These are phyloP conservation scores for Microstegium vimineum DNA, from an alignment of 176 grass and related monocot species.

Conservation along the genomic window DNA sequence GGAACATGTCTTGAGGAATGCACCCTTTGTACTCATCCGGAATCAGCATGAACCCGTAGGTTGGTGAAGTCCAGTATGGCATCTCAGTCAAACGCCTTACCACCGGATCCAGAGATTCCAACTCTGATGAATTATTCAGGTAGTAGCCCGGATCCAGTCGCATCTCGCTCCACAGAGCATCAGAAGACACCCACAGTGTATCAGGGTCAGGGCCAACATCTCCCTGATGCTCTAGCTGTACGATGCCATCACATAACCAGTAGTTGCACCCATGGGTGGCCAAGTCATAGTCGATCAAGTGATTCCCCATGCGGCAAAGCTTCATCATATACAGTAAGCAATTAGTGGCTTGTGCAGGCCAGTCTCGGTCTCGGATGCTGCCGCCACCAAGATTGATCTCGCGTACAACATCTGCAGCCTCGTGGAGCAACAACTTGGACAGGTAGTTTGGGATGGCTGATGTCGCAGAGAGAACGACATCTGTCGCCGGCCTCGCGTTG, in stretches of 20 bases:
- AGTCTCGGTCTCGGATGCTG: too few relatives aligned
- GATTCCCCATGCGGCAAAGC: neutral
- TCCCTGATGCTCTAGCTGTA: neutral
- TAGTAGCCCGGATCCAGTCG: neutral
- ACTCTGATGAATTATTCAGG: neutral
- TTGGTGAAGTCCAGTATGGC: neutral
- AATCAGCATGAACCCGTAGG: neutral
- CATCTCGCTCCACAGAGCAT: neutral
- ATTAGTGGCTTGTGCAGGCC: neutral
- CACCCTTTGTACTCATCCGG: neutral
- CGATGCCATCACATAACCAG: conserved; percentile 18
- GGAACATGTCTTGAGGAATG: neutral
- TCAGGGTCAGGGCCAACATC: neutral
- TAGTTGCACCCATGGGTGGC: neutral
- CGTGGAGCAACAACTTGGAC: neutral
- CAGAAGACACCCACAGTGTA: neutral
- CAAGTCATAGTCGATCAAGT: neutral
- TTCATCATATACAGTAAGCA: neutral
- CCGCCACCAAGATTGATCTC: too few relatives aligned
- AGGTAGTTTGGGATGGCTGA: fast-evolving
- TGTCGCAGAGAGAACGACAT: neutral
- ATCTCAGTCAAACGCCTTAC: neutral
- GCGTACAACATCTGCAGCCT: neutral
- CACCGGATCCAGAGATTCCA: neutral
- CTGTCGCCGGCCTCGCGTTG: neutral